A percentile compares a stretch with the other conserved stretches of the same genome.
These are phyloP conservation scores for Kwoniella heveanensis DNA, from an alignment of 768 basidiomycete species.

Conservation along the genomic window DNA sequence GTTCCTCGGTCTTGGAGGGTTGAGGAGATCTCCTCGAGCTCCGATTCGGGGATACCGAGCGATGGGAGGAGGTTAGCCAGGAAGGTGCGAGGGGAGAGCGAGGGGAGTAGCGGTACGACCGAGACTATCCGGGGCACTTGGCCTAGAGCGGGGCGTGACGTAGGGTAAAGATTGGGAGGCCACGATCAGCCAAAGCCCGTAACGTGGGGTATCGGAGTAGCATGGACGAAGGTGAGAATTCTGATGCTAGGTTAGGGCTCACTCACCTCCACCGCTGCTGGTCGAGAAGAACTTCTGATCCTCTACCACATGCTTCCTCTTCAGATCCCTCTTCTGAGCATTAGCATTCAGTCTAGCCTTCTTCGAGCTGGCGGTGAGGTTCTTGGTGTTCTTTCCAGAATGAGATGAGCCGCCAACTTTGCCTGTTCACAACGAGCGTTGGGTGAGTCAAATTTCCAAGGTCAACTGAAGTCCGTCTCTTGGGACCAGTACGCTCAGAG, in stretches of 20 bases:
- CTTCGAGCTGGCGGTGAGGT: slow-evolving; percentile 53
- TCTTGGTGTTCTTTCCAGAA: slow-evolving; percentile 57
- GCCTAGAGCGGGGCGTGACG: slow-evolving; percentile 59
- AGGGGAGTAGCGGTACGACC: slow-evolving; percentile 77
- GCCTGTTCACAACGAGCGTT: slow-evolving; percentile 7
- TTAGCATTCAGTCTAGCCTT: slow-evolving; percentile 50
- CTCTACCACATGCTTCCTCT: slow-evolving; percentile 81
- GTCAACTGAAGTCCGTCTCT: neutral
- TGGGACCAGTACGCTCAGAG: too few relatives aligned
- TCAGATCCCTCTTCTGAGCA: slow-evolving; percentile 69
- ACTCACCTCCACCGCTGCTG: slow-evolving; percentile 43
- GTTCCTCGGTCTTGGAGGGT: slow-evolving; percentile 17
- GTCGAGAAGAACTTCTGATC: slow-evolving; percentile 66
- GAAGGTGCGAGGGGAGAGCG: slow-evolving; percentile 63
- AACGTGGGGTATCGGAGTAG: too few relatives aligned
- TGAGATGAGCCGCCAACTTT: slow-evolving; percentile 61
- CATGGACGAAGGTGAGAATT: too few relatives aligned
- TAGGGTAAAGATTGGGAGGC: slow-evolving; percentile 59
- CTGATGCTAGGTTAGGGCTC: too few relatives aligned
- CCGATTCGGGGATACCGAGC: slow-evolving; percentile 63
- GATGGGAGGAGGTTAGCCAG: slow-evolving; percentile 66
- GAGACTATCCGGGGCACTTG: slow-evolving; percentile 75
- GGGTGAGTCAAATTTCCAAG: neutral
- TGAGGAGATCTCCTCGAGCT: slow-evolving; percentile 29
- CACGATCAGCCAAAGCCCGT: slow-evolving; percentile 61